Percentiles rank a stretch among this genome's conserved stretches.
phyloP scores from a whole-genome alignment of 495 filamentous ascomycete species.

The Penicillium canescens region DNA sequence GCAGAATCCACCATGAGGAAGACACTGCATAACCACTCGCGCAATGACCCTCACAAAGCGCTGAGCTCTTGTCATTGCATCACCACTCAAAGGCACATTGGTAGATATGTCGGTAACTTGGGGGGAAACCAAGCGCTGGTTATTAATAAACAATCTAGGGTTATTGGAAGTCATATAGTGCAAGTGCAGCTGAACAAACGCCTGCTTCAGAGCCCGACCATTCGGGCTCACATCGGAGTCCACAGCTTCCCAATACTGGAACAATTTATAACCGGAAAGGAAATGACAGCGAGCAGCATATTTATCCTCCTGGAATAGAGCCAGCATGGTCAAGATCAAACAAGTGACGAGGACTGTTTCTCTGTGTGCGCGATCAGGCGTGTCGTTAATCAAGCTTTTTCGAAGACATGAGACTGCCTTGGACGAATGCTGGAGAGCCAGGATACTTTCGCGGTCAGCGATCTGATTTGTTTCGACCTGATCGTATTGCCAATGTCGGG shows the following conservation, averaged over 20 bases:
- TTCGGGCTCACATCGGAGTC: neutral
- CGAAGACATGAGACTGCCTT: neutral
- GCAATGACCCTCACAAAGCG: no score
- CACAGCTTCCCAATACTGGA: neutral
- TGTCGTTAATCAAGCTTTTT: neutral
- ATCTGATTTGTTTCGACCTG: neutral
- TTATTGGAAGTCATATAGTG: neutral
- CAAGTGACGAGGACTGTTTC: neutral
- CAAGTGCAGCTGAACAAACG: neutral
- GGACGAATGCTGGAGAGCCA: neutral
- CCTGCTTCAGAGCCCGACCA: neutral
- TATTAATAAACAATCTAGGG: neutral
- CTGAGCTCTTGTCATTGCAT: no score
- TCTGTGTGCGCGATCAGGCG: neutral
- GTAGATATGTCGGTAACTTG: no score
- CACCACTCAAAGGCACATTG: no score
- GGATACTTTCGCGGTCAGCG: neutral
- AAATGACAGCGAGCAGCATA: neutral
- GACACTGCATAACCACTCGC: no score
- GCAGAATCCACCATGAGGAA: no score
- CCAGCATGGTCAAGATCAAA: neutral
- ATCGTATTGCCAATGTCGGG: neutral
- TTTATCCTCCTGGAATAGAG: neutral
- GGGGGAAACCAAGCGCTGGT: neutral
- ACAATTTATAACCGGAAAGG: neutral